A percentile compares a stretch with the other conserved stretches of the same genome.
These are phyloP conservation scores for Plasmodium cynomolgi DNA, from an alignment of 169 alveolate species.

Conservation along the genomic window DNA sequence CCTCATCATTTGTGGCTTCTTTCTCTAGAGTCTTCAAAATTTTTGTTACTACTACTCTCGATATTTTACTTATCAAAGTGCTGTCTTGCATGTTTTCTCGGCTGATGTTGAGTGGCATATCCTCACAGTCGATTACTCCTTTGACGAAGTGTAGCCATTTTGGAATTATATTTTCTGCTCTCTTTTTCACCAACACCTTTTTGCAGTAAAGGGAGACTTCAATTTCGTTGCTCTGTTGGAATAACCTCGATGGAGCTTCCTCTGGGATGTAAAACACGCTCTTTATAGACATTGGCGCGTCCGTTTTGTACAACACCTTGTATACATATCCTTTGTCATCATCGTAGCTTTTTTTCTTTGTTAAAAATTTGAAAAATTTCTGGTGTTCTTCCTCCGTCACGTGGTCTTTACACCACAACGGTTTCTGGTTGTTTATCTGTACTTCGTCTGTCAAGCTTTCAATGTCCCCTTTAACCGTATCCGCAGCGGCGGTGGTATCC, in stretches of 20 bases:
- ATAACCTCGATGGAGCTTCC: slow-evolving; percentile 92
- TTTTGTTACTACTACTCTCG: slow-evolving; percentile 92
- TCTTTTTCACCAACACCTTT: slow-evolving; percentile 93
- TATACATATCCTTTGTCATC: slow-evolving; percentile 86
- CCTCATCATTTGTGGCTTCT: slow-evolving; percentile 89
- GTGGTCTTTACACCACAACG: slow-evolving; percentile 90
- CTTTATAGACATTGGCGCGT: slow-evolving; percentile 95
- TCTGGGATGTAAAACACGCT: slow-evolving; percentile 91
- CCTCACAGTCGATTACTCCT: slow-evolving; percentile 99
- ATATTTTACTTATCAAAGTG: slow-evolving; percentile 91
- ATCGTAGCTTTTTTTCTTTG: slow-evolving; percentile 73
- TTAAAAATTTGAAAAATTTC: slow-evolving; percentile 88
- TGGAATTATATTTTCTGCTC: slow-evolving; percentile 94
- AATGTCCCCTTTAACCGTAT: not conserved
- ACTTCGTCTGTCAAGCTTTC: slow-evolving; percentile 84
- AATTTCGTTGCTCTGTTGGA: slow-evolving; percentile 87
- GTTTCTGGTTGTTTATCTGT: slow-evolving; percentile 86
- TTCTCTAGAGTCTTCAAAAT: slow-evolving; percentile 92
- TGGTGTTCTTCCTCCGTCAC: slow-evolving; percentile 94
- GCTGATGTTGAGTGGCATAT: slow-evolving; percentile 96
- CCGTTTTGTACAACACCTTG: slow-evolving; percentile 91
- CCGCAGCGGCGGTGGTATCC: not conserved
- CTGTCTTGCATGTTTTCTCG: slow-evolving; percentile 95
- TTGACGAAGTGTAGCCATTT: slow-evolving; percentile 95
- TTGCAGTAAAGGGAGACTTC: slow-evolving; percentile 91